Percentiles rank a stretch among this genome's conserved stretches.
Evolutionary conservation across 345 rosid genomes (phyloP).

Genomic region (Euphorbia tirucalli): DNA sequence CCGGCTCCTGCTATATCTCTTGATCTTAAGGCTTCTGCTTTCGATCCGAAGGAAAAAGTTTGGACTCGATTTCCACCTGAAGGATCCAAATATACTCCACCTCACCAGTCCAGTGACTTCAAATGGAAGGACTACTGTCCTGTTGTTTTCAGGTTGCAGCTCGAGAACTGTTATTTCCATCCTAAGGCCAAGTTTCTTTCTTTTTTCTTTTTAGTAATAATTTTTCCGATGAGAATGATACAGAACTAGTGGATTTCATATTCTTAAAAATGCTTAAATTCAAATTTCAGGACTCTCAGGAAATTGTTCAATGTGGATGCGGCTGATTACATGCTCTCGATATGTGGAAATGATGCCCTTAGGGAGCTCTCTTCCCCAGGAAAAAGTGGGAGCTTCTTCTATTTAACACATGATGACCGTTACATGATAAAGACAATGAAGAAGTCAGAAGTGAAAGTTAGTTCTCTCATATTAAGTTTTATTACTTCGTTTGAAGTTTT

Average conservation of each 20-base stretch:
- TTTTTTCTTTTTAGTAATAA: too few relatives aligned
- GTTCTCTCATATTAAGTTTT: too few relatives aligned
- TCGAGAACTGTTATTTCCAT: neutral
- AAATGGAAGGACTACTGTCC: constrained; percentile 99
- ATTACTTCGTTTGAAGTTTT: too few relatives aligned
- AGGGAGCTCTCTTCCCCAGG: constrained; percentile 98
- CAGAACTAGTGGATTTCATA: neutral
- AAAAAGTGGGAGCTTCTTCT: constrained; percentile 96
- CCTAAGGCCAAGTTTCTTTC: neutral
- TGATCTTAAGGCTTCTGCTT: constrained; percentile 84
- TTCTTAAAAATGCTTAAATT: neutral
- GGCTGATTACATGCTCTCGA: constrained; percentile 95
- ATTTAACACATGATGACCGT: constrained; percentile 82
- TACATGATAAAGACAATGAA: constrained; percentile 99
- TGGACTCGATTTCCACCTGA: constrained; percentile 96
- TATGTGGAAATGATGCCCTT: constrained; percentile 93
- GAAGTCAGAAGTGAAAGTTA: constrained; percentile 92
- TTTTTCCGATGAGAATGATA: too few relatives aligned
- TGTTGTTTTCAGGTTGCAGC: constrained; percentile 80
- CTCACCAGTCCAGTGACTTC: constrained; percentile 87
- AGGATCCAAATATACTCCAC: constrained; percentile 95
- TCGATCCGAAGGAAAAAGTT: constrained; percentile 90
- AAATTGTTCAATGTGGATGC: constrained; percentile 86
- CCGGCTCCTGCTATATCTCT: constrained; percentile 86
- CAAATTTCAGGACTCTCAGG: constrained; percentile 74